phyloP scores from a whole-genome alignment of 1,284 basidiomycete species.

The Microbotryum lychnidis-dioicae region DNA sequence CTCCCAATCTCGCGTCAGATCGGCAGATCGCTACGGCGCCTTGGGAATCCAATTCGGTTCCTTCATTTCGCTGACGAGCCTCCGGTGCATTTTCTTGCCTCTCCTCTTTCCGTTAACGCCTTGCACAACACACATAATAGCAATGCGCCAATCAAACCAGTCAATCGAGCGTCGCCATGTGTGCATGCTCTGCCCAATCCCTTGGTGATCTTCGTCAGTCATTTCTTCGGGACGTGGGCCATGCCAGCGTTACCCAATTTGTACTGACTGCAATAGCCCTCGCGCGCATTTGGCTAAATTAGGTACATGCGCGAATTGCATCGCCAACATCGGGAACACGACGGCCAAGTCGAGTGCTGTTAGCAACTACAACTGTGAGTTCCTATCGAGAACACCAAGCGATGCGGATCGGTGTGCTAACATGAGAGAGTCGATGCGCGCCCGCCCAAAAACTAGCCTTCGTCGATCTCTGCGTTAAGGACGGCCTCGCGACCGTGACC shows the following conservation, averaged over 20 bases:
- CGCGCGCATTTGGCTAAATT: too few relatives aligned
- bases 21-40: neutral
- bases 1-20: neutral
- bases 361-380: constrained; percentile 17
- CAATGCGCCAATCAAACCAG: constrained; percentile 11
- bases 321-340: constrained; percentile 8
- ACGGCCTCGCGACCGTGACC: constrained; percentile 27
- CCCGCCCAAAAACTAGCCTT: neutral
- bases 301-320: constrained; percentile 18
- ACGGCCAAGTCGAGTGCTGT: constrained; percentile 14
- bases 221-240: neutral
- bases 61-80: too few relatives aligned
- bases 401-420: neutral
- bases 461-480: constrained; percentile 25
- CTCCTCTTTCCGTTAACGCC: neutral
- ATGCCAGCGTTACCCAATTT: neutral
- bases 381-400: neutral
- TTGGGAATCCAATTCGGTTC: neutral
- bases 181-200: constrained; percentile 23
- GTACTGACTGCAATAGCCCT: neutral
- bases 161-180: constrained; percentile 20
- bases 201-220: constrained; percentile 18
- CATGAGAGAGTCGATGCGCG: neutral
- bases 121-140: neutral
- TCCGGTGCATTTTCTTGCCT: neutral